A percentile compares a stretch with the other conserved stretches of the same genome.
Conservation (phyloP, 192 early-diverging fungal genomes). For the Phlyctochytrium bullatum region DNA sequence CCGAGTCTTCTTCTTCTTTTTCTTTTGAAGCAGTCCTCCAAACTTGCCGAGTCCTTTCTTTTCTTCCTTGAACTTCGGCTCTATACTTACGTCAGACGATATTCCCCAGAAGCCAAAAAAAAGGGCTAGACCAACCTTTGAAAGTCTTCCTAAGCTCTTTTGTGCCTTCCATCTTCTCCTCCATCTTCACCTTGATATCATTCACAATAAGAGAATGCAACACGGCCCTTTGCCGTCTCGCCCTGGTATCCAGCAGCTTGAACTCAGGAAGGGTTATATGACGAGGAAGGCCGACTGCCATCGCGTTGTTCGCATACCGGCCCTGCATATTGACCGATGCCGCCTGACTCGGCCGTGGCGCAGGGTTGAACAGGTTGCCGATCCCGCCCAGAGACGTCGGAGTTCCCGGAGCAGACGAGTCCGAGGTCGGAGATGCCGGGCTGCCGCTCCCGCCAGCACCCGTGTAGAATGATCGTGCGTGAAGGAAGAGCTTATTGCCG, state of each 20-base stretch:
- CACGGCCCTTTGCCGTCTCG: background rate
- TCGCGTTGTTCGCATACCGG: background rate
- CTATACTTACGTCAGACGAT: slow-evolving; percentile 7
- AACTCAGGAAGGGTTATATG: background rate
- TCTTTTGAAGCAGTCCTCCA: slow-evolving; percentile 33
- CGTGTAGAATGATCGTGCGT: background rate
- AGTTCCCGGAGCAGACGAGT: background rate
- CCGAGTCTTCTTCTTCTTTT: slow-evolving; percentile 37
- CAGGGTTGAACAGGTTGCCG: background rate
- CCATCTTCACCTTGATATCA: slow-evolving; percentile 12
- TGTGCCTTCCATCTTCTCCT: slow-evolving; percentile 4
- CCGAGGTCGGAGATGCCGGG: background rate
- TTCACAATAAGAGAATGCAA: background rate
- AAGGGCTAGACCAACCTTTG: slow-evolving; percentile 2
- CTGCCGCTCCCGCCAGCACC: background rate
- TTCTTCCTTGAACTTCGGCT: slow-evolving; percentile 38
- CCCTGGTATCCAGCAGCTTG: background rate
- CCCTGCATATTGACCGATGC: background rate
- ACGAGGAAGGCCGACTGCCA: background rate
- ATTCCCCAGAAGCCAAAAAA: background rate
- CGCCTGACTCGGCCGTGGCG: background rate
- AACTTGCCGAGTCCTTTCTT: slow-evolving; percentile 35
- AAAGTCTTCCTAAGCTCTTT: slow-evolving; percentile 20
- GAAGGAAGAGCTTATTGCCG: background rate
- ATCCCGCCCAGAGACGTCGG: background rate